Evolutionary conservation across 2,329 filamentous ascomycete species (phyloP), one percentile per base, ranked within the genome.

Genomic region (Trichophyton schoenleinii): DNA sequence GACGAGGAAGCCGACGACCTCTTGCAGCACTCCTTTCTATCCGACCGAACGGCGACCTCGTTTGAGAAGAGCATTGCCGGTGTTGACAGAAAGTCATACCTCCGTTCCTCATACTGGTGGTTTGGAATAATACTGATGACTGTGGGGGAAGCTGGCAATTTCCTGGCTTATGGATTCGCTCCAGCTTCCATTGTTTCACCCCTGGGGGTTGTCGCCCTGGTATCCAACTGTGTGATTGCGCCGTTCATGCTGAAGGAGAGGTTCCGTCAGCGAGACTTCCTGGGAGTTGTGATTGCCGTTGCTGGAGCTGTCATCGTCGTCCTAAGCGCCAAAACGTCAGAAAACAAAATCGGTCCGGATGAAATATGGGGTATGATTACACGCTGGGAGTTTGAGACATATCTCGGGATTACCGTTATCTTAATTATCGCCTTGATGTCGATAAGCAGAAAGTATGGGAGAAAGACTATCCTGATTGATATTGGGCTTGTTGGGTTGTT

Each of bases 141-240:
- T 0, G 77, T 96, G 25, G 94, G 94, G 62, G 94, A 99, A 77
- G 87, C 88, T 70, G 94, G 94, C 59, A 99, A 99, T 73, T 99
- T 99, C 70, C 78, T 99, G 65, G 94, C 94, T 0, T 99, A 99
- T 70, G 94, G 94, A 25, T 99, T 99, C 72, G 94, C 94, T 34
- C 94, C 94, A 2, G 94, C 94, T 6, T 97, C 94, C 13, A 96
- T 99, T 68, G 94, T 99, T 48, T 96, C 91, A 38, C 94, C 94
- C 0, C 80, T 99, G 4, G 94, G 94, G 8, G 94, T 99, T n/a
- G 94, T 99, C 11, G 94, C 94, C 1, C 79, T 99, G 64, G 86
- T 99, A 53, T 96, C 91, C 52, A 99, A 99, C 75, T 99, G 94
- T 74, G 83, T 99, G 63, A 96, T 99, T 71, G 94, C 94, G 1